phyloP scores from a whole-genome alignment of 768 basidiomycete genomes.

The Tylopilus sp. region DNA sequence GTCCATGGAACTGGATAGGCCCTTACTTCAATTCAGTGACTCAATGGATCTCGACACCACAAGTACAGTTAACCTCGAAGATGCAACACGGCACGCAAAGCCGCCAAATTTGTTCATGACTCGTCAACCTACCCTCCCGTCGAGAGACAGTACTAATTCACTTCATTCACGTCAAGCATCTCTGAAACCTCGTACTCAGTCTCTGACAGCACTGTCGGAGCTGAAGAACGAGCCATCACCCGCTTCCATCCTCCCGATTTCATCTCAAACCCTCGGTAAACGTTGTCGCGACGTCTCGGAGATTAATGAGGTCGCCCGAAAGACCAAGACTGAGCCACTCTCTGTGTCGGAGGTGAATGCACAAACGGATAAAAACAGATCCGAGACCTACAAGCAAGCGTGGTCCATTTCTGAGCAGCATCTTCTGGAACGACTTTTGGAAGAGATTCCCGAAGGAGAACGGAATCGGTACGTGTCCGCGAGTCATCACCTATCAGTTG shows the following conservation, averaged over 20 bases:
- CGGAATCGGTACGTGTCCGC: constrained; percentile 56
- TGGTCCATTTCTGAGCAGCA: constrained; percentile 80
- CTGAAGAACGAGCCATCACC: constrained; percentile 6
- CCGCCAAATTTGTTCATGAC: neutral
- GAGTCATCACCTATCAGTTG: constrained; percentile 1
- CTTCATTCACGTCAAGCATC: constrained; percentile 31
- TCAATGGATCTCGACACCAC: constrained; percentile 16
- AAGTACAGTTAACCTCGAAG: neutral
- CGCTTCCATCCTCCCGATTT: constrained; percentile 8
- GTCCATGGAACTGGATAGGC: constrained; percentile 14
- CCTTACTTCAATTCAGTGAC: constrained; percentile 5
- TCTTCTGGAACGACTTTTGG: constrained; percentile 66
- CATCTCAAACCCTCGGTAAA: constrained; percentile 26
- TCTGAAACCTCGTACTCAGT: constrained; percentile 27
- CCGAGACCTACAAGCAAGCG: constrained; percentile 77
- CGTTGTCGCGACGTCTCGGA: constrained; percentile 22
- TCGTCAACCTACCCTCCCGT: constrained; percentile 5
- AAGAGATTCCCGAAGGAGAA: constrained; percentile 74
- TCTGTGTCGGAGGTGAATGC: constrained; percentile 16
- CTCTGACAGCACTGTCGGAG: constrained; percentile 8
- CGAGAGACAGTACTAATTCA: constrained; percentile 8
- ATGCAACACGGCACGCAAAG: constrained; percentile 1
- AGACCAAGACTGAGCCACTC: constrained; percentile 14
- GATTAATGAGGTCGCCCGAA: constrained; percentile 13
- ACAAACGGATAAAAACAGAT: constrained; percentile 23